phyloP scores from a whole-genome alignment of 257 asterid species.

The Nemophila menziesii region DNA sequence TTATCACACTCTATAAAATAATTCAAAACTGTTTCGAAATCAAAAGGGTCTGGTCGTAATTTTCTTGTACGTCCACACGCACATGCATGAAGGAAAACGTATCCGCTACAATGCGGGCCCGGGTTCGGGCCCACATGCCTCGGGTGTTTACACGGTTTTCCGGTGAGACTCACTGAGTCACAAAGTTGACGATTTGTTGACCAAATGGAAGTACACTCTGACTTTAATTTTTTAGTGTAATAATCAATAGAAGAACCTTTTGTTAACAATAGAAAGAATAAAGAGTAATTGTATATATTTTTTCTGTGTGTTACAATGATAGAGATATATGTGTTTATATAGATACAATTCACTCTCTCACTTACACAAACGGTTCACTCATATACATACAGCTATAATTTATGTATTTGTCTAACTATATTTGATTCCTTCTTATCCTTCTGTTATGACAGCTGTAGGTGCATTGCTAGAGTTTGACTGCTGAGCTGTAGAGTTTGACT shows the following conservation, averaged over 20 bases:
- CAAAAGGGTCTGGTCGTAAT: constrained; percentile 76
- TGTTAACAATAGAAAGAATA: too few species aligned
- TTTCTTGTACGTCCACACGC: constrained; percentile 96
- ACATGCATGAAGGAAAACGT: constrained; percentile 94
- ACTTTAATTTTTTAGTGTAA: constrained; percentile 50
- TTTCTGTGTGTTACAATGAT: too few species aligned
- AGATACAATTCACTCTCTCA: too few species aligned
- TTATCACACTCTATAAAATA: constrained; percentile 74
- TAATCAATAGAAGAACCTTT: constrained; percentile 72
- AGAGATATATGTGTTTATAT: too few species aligned
- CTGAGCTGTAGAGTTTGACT: too few species aligned
- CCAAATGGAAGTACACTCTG: constrained; percentile 82
- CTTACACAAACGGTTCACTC: too few species aligned
- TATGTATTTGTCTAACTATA: too few species aligned
- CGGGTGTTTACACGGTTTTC: constrained; percentile 88
- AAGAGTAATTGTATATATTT: too few species aligned
- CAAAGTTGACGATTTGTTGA: constrained; percentile 80
- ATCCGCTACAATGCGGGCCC: constrained; percentile 78
- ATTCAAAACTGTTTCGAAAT: constrained; percentile 58
- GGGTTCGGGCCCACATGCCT: constrained; percentile 39
- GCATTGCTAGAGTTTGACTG: too few species aligned
- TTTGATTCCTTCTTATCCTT: too few species aligned
- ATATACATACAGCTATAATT: too few species aligned
- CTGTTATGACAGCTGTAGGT: too few species aligned
- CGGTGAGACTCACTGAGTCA: constrained; percentile 90